These are phyloP conservation scores for Terfezia claveryi DNA, from an alignment of 495 filamentous ascomycete genomes.

Conservation along the genomic window DNA sequence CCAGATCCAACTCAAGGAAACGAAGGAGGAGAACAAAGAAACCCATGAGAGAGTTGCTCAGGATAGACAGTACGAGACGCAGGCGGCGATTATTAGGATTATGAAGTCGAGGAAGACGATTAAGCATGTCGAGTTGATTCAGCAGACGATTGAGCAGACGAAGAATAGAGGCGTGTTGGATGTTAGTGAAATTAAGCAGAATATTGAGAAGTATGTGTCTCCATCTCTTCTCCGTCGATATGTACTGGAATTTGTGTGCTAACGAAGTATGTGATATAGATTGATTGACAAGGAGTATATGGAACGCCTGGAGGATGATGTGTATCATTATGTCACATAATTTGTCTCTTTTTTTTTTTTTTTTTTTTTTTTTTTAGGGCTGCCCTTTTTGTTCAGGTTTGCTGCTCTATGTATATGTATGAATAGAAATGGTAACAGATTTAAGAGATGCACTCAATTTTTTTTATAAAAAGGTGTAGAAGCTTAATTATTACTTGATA, in stretches of 20 bases:
- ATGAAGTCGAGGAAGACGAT: slow-evolving; percentile 92
- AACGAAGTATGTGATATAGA: slow-evolving; percentile 24
- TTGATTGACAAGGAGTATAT: slow-evolving; percentile 94
- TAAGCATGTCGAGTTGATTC: slow-evolving; percentile 55
- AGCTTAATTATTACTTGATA: too few relatives aligned
- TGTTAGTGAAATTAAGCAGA: slow-evolving; percentile 70
- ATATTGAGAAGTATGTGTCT: slow-evolving; percentile 67
- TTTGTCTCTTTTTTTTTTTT: not conserved
- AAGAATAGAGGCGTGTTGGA: slow-evolving; percentile 65
- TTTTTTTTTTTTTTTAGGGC: too few relatives aligned
- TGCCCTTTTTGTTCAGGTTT: too few relatives aligned
- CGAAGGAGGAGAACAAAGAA: slow-evolving; percentile 70
- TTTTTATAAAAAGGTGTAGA: too few relatives aligned
- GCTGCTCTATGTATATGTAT: too few relatives aligned
- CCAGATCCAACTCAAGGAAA: slow-evolving; percentile 91
- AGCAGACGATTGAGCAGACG: slow-evolving; percentile 74
- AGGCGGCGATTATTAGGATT: slow-evolving; percentile 89
- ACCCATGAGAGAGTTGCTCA: slow-evolving; percentile 75
- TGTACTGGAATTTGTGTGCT: not conserved
- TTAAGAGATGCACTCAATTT: too few relatives aligned
- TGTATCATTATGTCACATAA: slow-evolving; percentile 68
- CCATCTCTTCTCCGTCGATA: not conserved
- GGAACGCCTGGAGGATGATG: slow-evolving; percentile 54
- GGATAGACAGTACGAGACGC: slow-evolving; percentile 84
- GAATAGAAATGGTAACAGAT: too few relatives aligned